Base-by-base conservation (phyloP, 768 basidiomycete species). In the Polyporus arcularius region DNA sequence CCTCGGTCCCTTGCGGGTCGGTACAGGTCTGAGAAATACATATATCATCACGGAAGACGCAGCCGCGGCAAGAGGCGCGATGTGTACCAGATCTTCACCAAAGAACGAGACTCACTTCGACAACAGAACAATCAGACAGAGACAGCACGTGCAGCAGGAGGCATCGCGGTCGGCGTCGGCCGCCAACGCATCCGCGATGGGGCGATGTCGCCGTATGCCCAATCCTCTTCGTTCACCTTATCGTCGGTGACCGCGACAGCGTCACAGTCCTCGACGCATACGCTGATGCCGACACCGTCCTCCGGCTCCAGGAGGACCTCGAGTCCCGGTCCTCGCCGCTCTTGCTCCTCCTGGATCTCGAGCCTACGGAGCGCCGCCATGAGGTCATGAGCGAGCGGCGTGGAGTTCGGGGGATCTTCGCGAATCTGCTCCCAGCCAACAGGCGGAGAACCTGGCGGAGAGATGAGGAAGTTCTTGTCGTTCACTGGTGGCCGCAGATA, bases 401-500 rank as follows among this genome's bases (percentile, higher is more conserved):
- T 75, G 3, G 78, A 71, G 70, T 98, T 98, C 0, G 96, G 96
- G 16, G 94, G 92, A 8, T 96, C 94, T 74, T 98, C 96, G 52
- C 79, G 79, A 58, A 95, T 84, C 26, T 83, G 94, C 70, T 97
- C 94, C 97, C 97, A 99, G 3, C 96, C 97, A 1, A 96, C 87
- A 0, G 97, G 97, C 0, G 97, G 97, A 0, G 95, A 97, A 4
- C 97, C 97, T 4, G 97, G 97, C 0, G 97, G 97, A 0, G 97
- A 98, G 64, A 99, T 96, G 49, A 99, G 82, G 76, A 98, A 98
- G 76, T 98, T 98, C 75, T 94, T 94, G 67, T 95, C 90, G 41
- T 87, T 66, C 0, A 82, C 75, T 0, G 96, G 96, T 0, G 95
- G 94, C 43, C 80, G 83, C 39, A 96, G 82, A 68, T 87, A 85